Base-by-base conservation (phyloP, 106 monocot genomes). In the Narthecium ossifragum region DNA sequence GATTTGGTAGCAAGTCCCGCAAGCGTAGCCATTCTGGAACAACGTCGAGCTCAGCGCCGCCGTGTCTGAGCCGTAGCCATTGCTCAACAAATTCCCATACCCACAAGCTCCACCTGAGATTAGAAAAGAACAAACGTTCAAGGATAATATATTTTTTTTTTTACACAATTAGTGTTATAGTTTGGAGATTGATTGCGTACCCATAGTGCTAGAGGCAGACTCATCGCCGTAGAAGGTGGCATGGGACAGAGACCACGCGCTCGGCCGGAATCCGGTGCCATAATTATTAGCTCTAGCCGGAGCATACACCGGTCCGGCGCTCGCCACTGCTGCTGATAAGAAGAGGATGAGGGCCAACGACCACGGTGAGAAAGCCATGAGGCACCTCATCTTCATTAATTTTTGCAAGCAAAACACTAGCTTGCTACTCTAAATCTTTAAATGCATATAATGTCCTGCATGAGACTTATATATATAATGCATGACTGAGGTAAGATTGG, bases 191-290 rank as follows among this genome's bases (percentile, higher is more conserved):
- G n/a, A n/a, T n/a, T 13, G 73, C 66, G 23, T 15, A 92, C 91
- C 92, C 87, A 88, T 81, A 34, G 82, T 80, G 13, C 69, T 78
- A 0, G 84, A 74, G 1, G 85, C 92, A 0, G 87, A 63, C 8
- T 77, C 66, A 46, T 92, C 87, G 34, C 92, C 87, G 39, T 92
- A 92, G 72, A 92, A 92, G 2, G 92, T 88, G 1, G 87, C 87
- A 55, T 78, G 75, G 34, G 83, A 83, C 9, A 20, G 53, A 15
- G 34, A 27, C 88, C 88, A 88, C n/a, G 54, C 29, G 5, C 52
- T 62, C 12, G 75, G 71, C 43, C 18, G 33, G 53, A 80, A 80
- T 34, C 24, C 3, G 10, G n/a, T n/a, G n/a, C n/a, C n/a, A n/a
- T n/a, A n/a, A n/a, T n/a, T 17, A 43, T 43, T 18, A 3, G 10